Conservation (phyloP, 2,329 filamentous ascomycete genomes). For the Alternaria longipes region DNA sequence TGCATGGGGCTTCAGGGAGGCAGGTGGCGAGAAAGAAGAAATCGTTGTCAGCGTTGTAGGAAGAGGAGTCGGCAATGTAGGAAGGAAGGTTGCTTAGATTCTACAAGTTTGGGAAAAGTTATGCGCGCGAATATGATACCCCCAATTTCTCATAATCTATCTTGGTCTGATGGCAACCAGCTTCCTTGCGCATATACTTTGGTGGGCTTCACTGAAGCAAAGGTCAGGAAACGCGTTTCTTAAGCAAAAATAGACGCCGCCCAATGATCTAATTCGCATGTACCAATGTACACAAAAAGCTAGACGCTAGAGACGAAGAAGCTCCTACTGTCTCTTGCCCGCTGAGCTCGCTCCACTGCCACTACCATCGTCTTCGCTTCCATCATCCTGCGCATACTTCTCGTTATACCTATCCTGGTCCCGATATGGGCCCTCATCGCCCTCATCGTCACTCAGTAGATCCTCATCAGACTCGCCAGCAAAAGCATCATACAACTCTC, state of each 20-base stretch:
- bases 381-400: slow-evolving; percentile 37
- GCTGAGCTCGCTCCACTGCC: slow-evolving; percentile 33
- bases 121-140: slow-evolving; percentile 28
- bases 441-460: slow-evolving; percentile 58
- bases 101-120: slow-evolving; percentile 1
- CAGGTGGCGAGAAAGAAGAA: slow-evolving; percentile 65
- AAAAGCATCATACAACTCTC: slow-evolving; percentile 97
- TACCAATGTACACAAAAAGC: slow-evolving; percentile 5
- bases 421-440: slow-evolving; percentile 48
- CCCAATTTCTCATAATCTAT: slow-evolving; percentile 6
- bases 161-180: neutral
- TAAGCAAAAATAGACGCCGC: slow-evolving; percentile 22
- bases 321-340: slow-evolving; percentile 37
- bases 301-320: neutral
- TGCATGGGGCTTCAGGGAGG: slow-evolving; percentile 83
- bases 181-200: neutral
- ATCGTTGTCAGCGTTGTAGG: slow-evolving; percentile 92
- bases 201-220: neutral
- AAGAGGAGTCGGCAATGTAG: slow-evolving; percentile 91
- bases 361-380: slow-evolving; percentile 35
- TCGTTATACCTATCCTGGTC: slow-evolving; percentile 46
- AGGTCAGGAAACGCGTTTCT: neutral
- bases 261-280: slow-evolving; percentile 24
- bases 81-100: slow-evolving; percentile 78
- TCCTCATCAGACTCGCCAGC: slow-evolving; percentile 89